A percentile compares a stretch with the other conserved stretches of the same genome.
Conservation (phyloP, 2,329 filamentous ascomycete genomes). For the Xylaria hypoxylon region DNA sequence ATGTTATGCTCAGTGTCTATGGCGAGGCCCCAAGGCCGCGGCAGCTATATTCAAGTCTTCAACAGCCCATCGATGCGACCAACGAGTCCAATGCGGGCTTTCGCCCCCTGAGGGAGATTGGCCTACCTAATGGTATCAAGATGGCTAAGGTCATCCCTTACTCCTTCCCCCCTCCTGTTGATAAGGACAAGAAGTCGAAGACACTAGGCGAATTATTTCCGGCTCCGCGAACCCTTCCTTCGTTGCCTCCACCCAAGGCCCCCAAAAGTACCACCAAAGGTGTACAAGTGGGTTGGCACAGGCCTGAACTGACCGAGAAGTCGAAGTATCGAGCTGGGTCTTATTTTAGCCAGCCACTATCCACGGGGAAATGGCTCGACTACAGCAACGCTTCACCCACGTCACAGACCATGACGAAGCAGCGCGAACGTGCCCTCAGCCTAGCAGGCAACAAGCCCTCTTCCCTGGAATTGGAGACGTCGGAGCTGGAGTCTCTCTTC, state of each 20-base stretch:
- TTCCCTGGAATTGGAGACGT: constrained; percentile 66
- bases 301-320: constrained; percentile 67
- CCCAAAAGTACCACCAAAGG: constrained; percentile 77
- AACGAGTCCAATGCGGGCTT: constrained; percentile 44
- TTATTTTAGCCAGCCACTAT: constrained; percentile 75
- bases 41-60: constrained; percentile 88
- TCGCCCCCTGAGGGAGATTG: constrained; percentile 69
- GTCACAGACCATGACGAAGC: constrained; percentile 68
- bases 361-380: constrained; percentile 77
- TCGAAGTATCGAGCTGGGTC: constrained; percentile 65
- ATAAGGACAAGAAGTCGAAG: constrained; percentile 64
- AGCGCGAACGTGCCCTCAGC: constrained; percentile 78
- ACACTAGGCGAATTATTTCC: constrained; percentile 81
- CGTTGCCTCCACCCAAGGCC: constrained; percentile 77
- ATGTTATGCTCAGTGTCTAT: constrained; percentile 79
- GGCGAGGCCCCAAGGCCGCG: constrained; percentile 79
- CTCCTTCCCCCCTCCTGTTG: constrained; percentile 52
- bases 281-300: constrained; percentile 64
- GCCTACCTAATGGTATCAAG: constrained; percentile 79
- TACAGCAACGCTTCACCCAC: constrained; percentile 72
- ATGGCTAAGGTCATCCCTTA: constrained; percentile 73
- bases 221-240: constrained; percentile 72
- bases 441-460: constrained; percentile 70
- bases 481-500: constrained; percentile 80
- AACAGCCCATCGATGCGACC: constrained; percentile 58